phyloP scores from a whole-genome alignment of 805 yeast genomes.

The Yamadazyma nakazawae region DNA sequence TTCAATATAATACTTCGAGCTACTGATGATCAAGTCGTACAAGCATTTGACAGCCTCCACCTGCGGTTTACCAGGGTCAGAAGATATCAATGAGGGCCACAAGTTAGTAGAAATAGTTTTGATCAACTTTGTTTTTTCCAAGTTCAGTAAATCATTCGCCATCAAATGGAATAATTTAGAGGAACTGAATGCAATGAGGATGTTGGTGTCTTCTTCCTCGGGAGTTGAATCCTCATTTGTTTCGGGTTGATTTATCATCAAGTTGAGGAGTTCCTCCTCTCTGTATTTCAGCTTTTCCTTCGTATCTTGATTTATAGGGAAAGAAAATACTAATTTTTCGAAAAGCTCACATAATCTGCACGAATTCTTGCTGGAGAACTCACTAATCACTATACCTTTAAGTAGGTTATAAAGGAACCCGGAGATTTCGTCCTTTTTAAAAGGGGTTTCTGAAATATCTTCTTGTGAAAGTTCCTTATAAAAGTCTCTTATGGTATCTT shows the following conservation, averaged over 20 bases:
- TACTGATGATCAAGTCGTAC: conserved; percentile 55
- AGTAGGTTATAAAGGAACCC: conserved; percentile 17
- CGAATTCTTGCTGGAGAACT: conserved; percentile 16
- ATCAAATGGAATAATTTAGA: conserved; percentile 39
- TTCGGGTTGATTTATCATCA: conserved; percentile 15
- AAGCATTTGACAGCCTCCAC: conserved; percentile 67
- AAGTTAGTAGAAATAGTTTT: conserved; percentile 40
- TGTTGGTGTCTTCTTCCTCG: conserved; percentile 9
- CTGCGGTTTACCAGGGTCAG: conserved; percentile 52
- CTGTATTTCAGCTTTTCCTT: background rate
- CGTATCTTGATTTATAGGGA: conserved; percentile 15
- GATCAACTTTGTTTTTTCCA: conserved; percentile 22
- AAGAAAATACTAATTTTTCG: conserved; percentile 18
- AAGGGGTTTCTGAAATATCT: conserved; percentile 12
- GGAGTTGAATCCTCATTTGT: conserved; percentile 8
- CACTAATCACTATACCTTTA: conserved; percentile 16
- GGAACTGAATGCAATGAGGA: conserved; percentile 42
- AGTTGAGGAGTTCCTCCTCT: conserved; percentile 12
- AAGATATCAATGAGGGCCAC: conserved; percentile 54
- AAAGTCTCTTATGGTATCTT: background rate
- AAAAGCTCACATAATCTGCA: conserved; percentile 19
- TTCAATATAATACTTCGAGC: conserved; percentile 57
- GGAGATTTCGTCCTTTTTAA: conserved; percentile 16
- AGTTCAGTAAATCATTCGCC: conserved; percentile 22
- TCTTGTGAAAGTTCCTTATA: conserved; percentile 1